Percentiles rank a stretch among this genome's conserved stretches.
Evolutionary conservation across 2,329 filamentous ascomycete species (phyloP).

Genomic region (Eurotiales sp.): DNA sequence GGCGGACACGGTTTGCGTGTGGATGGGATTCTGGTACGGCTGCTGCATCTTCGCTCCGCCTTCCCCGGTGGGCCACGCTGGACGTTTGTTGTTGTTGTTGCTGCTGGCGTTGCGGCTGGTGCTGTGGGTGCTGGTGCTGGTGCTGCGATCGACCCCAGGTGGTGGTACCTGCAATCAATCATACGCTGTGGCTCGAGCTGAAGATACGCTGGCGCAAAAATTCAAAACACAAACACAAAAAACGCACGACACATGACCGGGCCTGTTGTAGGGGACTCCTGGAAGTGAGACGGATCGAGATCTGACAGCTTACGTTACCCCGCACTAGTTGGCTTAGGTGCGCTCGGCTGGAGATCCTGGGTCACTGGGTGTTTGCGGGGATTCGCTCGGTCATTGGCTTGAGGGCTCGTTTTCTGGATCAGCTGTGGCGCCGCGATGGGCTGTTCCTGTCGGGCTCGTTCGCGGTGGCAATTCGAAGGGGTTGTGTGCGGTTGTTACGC

Average conservation of each 20-base stretch:
- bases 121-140: background rate
- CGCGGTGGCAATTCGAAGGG: too few species aligned
- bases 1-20: conserved; percentile 11
- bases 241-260: conserved; percentile 15
- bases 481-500: background rate
- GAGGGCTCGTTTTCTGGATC: background rate
- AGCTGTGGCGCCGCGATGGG: background rate
- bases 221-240: conserved; percentile 7
- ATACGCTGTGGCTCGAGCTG: conserved; percentile 2
- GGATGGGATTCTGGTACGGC: conserved; percentile 11
- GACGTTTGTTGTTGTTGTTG: background rate
- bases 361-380: conserved; percentile 7
- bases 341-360: conserved; percentile 12
- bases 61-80: conserved; percentile 4
- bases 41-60: conserved; percentile 11
- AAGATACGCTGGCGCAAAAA: conserved; percentile 2
- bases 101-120: background rate
- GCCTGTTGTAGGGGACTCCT: conserved; percentile 3
- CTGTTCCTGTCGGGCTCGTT: background rate
- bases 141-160: conserved; percentile 7
- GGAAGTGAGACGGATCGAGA: conserved; percentile 12
- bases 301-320: conserved; percentile 17
- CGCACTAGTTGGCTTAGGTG: conserved; percentile 14
- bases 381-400: conserved; percentile 6
- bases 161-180: conserved; percentile 5